Evolutionary conservation across 2,329 filamentous ascomycete genomes (phyloP).

Genomic region (Aspergillus nomiae): DNA sequence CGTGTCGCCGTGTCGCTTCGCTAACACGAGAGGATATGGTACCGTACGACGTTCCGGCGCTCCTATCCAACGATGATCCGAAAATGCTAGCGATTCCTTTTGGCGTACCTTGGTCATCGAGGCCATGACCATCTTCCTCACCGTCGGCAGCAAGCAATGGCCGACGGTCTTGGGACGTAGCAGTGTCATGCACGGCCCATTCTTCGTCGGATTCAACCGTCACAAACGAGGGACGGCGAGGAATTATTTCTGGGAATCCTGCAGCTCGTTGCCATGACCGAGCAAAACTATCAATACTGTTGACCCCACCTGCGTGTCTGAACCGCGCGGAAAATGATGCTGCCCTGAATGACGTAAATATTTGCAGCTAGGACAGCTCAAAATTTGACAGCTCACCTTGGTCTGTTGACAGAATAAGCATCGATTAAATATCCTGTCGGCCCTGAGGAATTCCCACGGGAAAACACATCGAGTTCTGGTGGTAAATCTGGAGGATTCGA

Average conservation of each 20-base stretch:
- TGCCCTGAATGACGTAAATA: slow-evolving; percentile 22
- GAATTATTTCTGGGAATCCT: slow-evolving; percentile 83
- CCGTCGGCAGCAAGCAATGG: slow-evolving; percentile 33
- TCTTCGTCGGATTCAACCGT: slow-evolving; percentile 57
- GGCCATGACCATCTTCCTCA: slow-evolving; percentile 26
- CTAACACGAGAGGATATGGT: slow-evolving; percentile 60
- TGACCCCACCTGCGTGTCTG: slow-evolving; percentile 78
- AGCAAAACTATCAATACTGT: slow-evolving; percentile 92
- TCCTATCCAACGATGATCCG: slow-evolving; percentile 67
- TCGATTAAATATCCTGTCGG: slow-evolving; percentile 3
- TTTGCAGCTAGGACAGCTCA: neutral
- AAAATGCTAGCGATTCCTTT: slow-evolving; percentile 23
- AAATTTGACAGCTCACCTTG: slow-evolving; percentile 14
- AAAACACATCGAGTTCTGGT: slow-evolving; percentile 12
- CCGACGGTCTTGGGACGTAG: slow-evolving; percentile 23
- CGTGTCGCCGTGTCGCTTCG: slow-evolving; percentile 58
- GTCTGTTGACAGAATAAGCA: slow-evolving; percentile 12
- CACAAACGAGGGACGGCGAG: slow-evolving; percentile 74
- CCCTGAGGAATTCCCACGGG: slow-evolving; percentile 37
- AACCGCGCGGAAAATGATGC: slow-evolving; percentile 51
- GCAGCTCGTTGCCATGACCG: slow-evolving; percentile 90
- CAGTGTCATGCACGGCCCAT: slow-evolving; percentile 22
- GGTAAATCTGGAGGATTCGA: slow-evolving; percentile 1
- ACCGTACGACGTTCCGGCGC: slow-evolving; percentile 67
- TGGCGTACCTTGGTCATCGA: slow-evolving; percentile 15